phyloP scores from a whole-genome alignment of 352 stramenopile species.

The Phytopythium cucurbitacearum region DNA sequence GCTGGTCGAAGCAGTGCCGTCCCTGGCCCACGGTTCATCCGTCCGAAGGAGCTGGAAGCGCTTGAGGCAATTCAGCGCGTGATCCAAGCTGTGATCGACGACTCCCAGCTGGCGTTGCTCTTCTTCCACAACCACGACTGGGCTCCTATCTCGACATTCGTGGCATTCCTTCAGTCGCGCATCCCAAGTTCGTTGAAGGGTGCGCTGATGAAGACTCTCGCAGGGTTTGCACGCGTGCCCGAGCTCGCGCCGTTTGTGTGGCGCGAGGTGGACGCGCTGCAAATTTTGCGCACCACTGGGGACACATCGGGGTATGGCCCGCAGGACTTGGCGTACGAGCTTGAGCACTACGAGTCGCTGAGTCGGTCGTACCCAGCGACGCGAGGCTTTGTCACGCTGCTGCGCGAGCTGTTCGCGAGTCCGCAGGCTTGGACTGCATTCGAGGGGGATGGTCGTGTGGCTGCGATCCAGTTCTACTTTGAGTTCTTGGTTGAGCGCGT shows the following conservation, averaged over 20 bases:
- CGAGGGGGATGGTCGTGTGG: constrained; percentile 65
- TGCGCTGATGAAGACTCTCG: constrained; percentile 81
- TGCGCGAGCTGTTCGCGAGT: constrained; percentile 77
- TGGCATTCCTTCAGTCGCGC: constrained; percentile 76
- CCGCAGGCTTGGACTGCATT: constrained; percentile 71
- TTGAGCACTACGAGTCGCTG: constrained; percentile 83
- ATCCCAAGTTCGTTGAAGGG: constrained; percentile 84
- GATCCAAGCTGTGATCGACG: constrained; percentile 72
- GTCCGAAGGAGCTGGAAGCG: constrained; percentile 77
- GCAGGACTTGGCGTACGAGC: constrained; percentile 79
- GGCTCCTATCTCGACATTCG: constrained; percentile 78
- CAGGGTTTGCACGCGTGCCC: constrained; percentile 66
- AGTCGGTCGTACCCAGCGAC: constrained; percentile 77
- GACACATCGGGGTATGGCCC: constrained; percentile 58
- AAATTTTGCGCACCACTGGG: constrained; percentile 75
- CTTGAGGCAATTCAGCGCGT: constrained; percentile 77
- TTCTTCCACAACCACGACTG: constrained; percentile 88
- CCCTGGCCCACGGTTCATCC: constrained; percentile 65
- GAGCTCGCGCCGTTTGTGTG: constrained; percentile 83
- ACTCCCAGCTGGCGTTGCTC: constrained; percentile 69
- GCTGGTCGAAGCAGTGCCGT: constrained; percentile 8
- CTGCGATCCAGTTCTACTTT: constrained; percentile 84
- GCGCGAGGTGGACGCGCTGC: constrained; percentile 78
- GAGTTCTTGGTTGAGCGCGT: constrained; percentile 79
- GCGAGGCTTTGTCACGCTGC: constrained; percentile 63